Evolutionary conservation across 139 green algal genomes (phyloP).

Genomic region (Microglena sp.): DNA sequence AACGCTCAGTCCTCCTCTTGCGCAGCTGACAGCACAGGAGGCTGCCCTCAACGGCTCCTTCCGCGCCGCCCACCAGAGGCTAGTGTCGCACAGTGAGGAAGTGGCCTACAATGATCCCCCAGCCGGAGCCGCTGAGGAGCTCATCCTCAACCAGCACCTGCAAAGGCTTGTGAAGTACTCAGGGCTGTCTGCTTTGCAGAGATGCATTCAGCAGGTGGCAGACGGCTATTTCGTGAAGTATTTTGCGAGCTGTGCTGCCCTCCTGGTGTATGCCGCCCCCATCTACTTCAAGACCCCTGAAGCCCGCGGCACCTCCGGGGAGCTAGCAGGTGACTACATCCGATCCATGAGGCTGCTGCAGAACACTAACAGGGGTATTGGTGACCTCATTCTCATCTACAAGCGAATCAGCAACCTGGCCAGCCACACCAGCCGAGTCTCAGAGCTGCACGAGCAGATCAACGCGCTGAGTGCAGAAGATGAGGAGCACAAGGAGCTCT

Average conservation of each 20-base stretch:
- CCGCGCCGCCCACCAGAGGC: conserved; percentile 44
- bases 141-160: conserved; percentile 90
- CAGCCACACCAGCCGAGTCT: conserved; percentile 75
- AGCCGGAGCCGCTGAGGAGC: conserved; percentile 48
- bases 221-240: conserved; percentile 89
- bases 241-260: conserved; percentile 64
- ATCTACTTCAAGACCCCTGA: conserved; percentile 54
- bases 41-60: conserved; percentile 37
- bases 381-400: conserved; percentile 93
- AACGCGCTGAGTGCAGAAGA: conserved; percentile 51
- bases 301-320: conserved; percentile 19
- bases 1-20: conserved; percentile 69
- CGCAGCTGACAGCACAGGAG: conserved; percentile 43
- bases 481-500: conserved; percentile 56
- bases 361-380: conserved; percentile 78
- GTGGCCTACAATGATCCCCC: conserved; percentile 89
- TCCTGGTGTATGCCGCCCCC: conserved; percentile 74
- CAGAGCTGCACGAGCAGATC: conserved; percentile 86
- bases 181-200: conserved; percentile 70
- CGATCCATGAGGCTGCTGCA: conserved; percentile 72
- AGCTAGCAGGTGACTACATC: conserved; percentile 72
- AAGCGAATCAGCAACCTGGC: conserved; percentile 85
- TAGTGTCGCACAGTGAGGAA: conserved; percentile 69
- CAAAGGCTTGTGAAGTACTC: conserved; percentile 68
- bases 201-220: conserved; percentile 74